Percentiles rank a stretch among this genome's conserved stretches.
phyloP scores from a whole-genome alignment of 202 grass and related monocot genomes.

The Cymbopogon flexuosus region DNA sequence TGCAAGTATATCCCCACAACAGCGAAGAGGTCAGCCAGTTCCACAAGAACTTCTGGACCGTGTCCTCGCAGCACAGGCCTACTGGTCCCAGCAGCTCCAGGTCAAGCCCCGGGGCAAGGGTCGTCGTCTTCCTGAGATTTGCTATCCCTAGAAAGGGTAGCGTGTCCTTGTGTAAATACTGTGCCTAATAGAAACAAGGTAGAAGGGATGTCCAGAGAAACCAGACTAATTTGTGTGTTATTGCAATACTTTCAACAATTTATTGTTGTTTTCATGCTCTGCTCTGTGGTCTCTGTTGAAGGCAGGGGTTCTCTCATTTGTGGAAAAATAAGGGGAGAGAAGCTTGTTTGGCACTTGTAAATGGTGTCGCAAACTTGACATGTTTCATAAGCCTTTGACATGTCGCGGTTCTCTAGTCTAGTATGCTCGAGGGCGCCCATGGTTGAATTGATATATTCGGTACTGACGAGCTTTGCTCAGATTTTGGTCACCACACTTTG shows the following conservation, averaged over 20 bases:
- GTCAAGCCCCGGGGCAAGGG: slow-evolving; percentile 26
- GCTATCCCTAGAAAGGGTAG: slow-evolving; percentile 24
- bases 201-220: slow-evolving; percentile 16
- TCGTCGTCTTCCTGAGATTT: slow-evolving; percentile 31
- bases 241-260: slow-evolving; percentile 31
- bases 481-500: neutral
- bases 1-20: slow-evolving; percentile 66
- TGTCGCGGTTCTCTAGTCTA: neutral
- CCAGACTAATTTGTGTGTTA: slow-evolving; percentile 36
- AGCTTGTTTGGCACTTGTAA: slow-evolving; percentile 46
- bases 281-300: neutral
- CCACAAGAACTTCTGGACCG: slow-evolving; percentile 68
- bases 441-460: neutral
- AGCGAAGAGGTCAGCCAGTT: slow-evolving; percentile 58
- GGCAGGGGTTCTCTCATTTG: slow-evolving; percentile 24
- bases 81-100: slow-evolving; percentile 55
- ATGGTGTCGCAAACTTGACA: neutral
- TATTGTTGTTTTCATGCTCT: neutral
- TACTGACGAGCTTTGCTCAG: neutral
- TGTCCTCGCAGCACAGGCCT: slow-evolving; percentile 57
- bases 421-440: neutral
- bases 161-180: slow-evolving; percentile 31
- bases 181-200: slow-evolving; percentile 32
- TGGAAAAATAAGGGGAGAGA: slow-evolving; percentile 31
- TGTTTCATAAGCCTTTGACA: neutral